Conservation (phyloP, 257 asterid genomes). For the Solanum lignicaule region DNA sequence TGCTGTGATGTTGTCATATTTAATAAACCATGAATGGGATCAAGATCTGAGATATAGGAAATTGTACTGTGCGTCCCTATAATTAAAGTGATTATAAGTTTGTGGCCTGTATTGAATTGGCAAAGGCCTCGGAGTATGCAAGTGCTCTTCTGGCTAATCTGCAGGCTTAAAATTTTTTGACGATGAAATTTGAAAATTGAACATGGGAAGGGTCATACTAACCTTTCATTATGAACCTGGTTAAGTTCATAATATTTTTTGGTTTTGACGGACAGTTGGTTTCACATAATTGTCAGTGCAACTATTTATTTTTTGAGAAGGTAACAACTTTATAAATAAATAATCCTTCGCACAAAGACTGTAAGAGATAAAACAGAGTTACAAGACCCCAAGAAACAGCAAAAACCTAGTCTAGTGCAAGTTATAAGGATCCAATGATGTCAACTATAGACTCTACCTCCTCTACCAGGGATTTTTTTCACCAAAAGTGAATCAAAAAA, state of each 20-base stretch:
- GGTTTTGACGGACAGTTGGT: background rate
- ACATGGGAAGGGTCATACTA: background rate
- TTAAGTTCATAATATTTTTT: background rate
- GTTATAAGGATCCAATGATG: background rate
- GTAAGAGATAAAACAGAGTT: background rate
- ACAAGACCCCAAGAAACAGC: background rate
- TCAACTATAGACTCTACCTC: background rate
- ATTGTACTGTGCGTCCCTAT: background rate
- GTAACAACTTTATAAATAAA: background rate
- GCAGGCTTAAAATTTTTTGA: background rate
- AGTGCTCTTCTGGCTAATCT: background rate
- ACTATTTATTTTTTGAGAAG: background rate
- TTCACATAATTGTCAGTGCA: too few species aligned
- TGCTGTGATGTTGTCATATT: background rate
- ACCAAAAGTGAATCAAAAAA: background rate
- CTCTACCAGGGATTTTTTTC: background rate
- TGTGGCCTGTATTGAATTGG: background rate
- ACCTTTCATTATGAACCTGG: background rate
- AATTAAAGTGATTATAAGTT: background rate
- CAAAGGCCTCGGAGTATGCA: background rate
- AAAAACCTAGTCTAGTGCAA: background rate
- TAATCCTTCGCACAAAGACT: background rate
- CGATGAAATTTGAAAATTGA: background rate
- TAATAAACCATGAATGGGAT: background rate
- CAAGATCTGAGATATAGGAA: background rate